These are phyloP conservation scores for Boletus vermiculosoides DNA, from an alignment of 768 basidiomycete species.

Conservation along the genomic window DNA sequence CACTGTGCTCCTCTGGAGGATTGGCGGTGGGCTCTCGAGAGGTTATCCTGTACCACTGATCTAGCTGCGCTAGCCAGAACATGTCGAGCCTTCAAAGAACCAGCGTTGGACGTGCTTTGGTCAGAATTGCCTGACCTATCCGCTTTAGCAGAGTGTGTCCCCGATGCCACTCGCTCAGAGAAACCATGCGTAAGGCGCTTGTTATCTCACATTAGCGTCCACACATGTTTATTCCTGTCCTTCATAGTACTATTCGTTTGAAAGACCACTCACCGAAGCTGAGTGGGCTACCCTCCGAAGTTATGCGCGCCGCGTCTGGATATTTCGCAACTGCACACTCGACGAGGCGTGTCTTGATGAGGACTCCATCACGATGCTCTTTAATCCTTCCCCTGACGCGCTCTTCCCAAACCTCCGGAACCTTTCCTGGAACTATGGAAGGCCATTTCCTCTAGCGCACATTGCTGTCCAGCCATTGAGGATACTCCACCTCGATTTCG, in stretches of 20 bases:
- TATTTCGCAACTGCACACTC: neutral
- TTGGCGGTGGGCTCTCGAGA: neutral
- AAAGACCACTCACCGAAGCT: constrained; percentile 1
- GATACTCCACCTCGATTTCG: neutral
- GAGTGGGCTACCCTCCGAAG: constrained; percentile 1
- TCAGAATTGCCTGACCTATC: constrained; percentile 2
- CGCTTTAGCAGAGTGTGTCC: neutral
- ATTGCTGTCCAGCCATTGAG: neutral
- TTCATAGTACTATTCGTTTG: neutral
- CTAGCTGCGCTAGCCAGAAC: constrained; percentile 5
- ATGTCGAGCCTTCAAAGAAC: constrained; percentile 9
- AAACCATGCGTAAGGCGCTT: neutral
- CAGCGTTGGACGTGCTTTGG: constrained; percentile 9
- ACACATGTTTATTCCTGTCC: neutral
- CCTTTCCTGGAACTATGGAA: neutral
- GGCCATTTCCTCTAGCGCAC: neutral
- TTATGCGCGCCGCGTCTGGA: constrained; percentile 2
- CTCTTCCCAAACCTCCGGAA: constrained; percentile 4
- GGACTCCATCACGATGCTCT: neutral
- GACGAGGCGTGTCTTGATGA: neutral
- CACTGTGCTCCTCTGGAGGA: neutral
- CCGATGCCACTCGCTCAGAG: neutral
- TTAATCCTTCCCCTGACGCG: neutral
- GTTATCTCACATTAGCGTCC: neutral
- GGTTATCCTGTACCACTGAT: neutral